Evolutionary conservation across 2,329 filamentous ascomycete species (phyloP), one percentile per base, ranked within the genome.

Genomic region (Teratosphaeria viscida): DNA sequence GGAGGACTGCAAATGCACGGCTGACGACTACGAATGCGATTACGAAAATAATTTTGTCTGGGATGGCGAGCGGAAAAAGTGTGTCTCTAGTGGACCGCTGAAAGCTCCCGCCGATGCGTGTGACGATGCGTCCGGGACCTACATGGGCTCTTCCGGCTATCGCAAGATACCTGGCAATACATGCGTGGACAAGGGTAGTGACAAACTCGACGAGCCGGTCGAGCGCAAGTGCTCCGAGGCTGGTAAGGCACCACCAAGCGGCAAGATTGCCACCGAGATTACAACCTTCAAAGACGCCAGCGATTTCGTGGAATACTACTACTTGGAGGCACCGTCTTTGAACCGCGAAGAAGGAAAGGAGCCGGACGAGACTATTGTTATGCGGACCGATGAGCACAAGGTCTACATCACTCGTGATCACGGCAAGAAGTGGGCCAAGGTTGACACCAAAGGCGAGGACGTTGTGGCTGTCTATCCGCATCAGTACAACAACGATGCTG

Each of bases 11-110:
- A 84, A 89, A 49, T 99, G 94, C 74, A 85, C 86, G 0, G 84
- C 88, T 60, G 78, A 80, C 37, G 95, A 99, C 73, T 99, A 95
- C 72, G 94, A 99, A 75, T 99, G 94, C 72, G 92, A 97, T 71
- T 96, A 89, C 79, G 63, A 63, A 57, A 55, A 63, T 32, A 60
- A 62, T 52, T 67, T 65, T 60, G 95, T 95, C 73, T 97, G 96
- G 71, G 80, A 80, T 39, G 78, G 83, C 3, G 84, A 92, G 62
- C 80, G 82, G 57, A 83, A 82, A 56, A 81, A 86, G 62, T 97
- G 94, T 71, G 79, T 85, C 27, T 81, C 82, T 7, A 82, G 80
- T 29, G 85, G 83, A 0, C 77, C 82, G 2, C 73, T 95, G 52
- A 72, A 79, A 2, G 77, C 85, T 1, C 91, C 92, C 0, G 81